Conservation (phyloP, 352 stramenopile genomes). For the Phytophthora litchii region DNA sequence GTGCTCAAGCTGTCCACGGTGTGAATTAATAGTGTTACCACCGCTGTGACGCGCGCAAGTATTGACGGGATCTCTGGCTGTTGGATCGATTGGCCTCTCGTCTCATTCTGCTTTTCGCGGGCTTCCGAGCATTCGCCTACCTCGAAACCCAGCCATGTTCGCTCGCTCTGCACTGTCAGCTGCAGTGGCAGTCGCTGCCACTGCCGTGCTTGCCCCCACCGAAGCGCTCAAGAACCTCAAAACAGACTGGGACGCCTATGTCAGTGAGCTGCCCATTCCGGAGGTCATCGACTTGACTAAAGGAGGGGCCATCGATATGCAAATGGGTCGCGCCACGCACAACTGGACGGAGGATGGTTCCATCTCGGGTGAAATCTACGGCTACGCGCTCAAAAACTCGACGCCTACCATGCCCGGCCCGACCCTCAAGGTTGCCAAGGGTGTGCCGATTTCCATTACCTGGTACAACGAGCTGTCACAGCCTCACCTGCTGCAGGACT, state of each 20-base stretch:
- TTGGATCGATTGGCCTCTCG: not conserved
- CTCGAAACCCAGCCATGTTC: constrained; percentile 20
- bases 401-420: constrained; percentile 41
- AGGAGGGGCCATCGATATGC: constrained; percentile 46
- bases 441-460: constrained; percentile 42
- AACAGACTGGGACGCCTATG: constrained; percentile 50
- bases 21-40: constrained; percentile 18
- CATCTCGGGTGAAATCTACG: constrained; percentile 40
- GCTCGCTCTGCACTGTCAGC: constrained; percentile 15
- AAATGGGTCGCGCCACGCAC: constrained; percentile 43
- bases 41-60: constrained; percentile 4
- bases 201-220: constrained; percentile 10
- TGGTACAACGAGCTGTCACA: constrained; percentile 49
- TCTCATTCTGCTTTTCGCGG: constrained; percentile 33
- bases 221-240: constrained; percentile 42
- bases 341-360: constrained; percentile 44
- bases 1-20: constrained; percentile 17
- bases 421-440: constrained; percentile 43
- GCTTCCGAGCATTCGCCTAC: constrained; percentile 19
- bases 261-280: constrained; percentile 42
- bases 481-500: constrained; percentile 48
- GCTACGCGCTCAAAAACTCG: constrained; percentile 44
- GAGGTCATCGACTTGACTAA: constrained; percentile 50
- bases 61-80: constrained; percentile 9
- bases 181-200: constrained; percentile 16